Evolutionary conservation across 1,284 basidiomycete genomes (phyloP), one percentile per base, ranked within the genome.

Genomic region (Ustilago xerochloae): DNA sequence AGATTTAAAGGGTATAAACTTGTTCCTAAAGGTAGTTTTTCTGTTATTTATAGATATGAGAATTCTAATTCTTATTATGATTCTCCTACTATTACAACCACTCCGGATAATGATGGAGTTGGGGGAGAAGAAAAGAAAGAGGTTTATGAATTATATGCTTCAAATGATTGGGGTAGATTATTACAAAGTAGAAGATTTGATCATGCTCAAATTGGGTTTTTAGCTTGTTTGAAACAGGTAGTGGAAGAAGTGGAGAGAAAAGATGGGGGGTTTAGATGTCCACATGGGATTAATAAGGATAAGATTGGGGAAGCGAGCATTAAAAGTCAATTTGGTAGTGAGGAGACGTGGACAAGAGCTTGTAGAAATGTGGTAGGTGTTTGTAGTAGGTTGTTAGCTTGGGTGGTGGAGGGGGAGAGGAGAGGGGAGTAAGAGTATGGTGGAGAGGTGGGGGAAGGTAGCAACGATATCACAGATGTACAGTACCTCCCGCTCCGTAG

Each of bases 141-240:
- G 13, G 63, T 62, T 0, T 83, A 80, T 54, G 79, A 80, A 38
- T 58, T 81, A n/a, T 79, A 75, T 58, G 75, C 71, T 5, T 65
- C 63, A 4, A 58, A 63, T 12, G 81, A 97, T 82, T 87, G 97
- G 49, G 91, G 92, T 0, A 89, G 94, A 30, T 84, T 99, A 16
- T 87, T 98, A 41, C 95, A 98, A 83, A 97, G 97, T 80, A 89
- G 96, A 26, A 89, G 96, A 16, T 99, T 99, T 85, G 96, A 98
- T 85, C 90, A 92, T 73, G 97, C 92, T 2, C 96, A 99, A 91
- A 93, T 96, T 5, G 93, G 93, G 3, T 93, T 99, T 77, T 88
- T 99, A 45, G 94, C 97, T 70, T 97, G 95, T 82, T 87, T 99
- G 41, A 90, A 93, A 75, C 94, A 98, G 81, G 86, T 97, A 36